Conservation (phyloP, 305 asterid genomes). For the Striga hermonthica region DNA sequence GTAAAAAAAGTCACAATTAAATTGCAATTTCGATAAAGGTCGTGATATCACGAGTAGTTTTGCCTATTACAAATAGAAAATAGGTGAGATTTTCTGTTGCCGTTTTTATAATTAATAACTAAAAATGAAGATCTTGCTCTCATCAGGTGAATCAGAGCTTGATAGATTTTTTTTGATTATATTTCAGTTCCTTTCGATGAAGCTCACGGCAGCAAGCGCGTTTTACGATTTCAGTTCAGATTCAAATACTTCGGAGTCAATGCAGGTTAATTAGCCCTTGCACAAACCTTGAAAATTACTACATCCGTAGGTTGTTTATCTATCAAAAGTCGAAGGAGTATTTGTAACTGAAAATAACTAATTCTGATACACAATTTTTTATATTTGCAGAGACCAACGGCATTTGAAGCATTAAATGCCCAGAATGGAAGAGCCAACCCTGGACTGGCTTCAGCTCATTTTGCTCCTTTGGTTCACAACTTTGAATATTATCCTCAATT, state of each 20-base stretch:
- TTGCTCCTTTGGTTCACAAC: conserved; percentile 43
- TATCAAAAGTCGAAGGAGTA: not conserved
- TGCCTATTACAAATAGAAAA: no score
- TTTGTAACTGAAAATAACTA: not conserved
- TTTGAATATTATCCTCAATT: conserved; percentile 50
- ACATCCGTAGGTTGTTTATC: no score
- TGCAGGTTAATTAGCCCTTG: conserved; percentile 50
- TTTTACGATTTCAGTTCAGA: conserved; percentile 59
- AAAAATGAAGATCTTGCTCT: not conserved
- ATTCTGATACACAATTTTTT: not conserved
- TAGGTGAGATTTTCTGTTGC: no score
- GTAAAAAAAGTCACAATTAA: no score
- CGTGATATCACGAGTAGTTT: no score
- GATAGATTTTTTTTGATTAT: conserved; percentile 11
- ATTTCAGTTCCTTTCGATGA: conserved; percentile 81
- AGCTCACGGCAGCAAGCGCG: conserved; percentile 74
- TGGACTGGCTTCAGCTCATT: conserved; percentile 42
- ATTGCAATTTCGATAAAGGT: no score
- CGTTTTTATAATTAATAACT: no score
- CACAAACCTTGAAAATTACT: no score
- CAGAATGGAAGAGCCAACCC: conserved; percentile 49
- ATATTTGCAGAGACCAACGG: conserved; percentile 57
- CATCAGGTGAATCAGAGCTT: not conserved
- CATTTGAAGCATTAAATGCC: conserved; percentile 52
- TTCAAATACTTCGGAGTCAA: conserved; percentile 41